These are phyloP conservation scores for Emergomyces pasteurianus DNA, from an alignment of 2,329 filamentous ascomycete genomes.

Conservation along the genomic window DNA sequence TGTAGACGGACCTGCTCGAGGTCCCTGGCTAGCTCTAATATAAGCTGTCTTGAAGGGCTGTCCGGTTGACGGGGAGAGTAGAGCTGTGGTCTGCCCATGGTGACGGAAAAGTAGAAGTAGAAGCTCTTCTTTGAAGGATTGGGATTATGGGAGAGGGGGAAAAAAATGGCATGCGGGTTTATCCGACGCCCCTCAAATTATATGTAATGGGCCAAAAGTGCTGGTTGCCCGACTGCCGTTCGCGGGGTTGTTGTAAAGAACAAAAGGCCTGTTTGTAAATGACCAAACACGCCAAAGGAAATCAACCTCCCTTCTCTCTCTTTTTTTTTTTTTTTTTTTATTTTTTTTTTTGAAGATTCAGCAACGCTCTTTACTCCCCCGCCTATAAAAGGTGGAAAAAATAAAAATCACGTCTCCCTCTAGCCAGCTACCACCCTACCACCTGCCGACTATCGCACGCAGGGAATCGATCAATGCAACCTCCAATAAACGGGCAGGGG, in stretches of 20 bases:
- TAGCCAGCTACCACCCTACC: background rate
- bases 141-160: background rate
- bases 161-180: background rate
- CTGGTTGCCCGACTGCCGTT: background rate
- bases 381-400: too few species aligned
- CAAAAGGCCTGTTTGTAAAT: background rate
- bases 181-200: background rate
- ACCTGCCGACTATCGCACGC: background rate
- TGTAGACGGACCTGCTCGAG: slow-evolving; percentile 32
- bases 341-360: background rate
- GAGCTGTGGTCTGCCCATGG: slow-evolving; percentile 19
- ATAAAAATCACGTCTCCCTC: background rate
- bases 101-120: slow-evolving; percentile 5
- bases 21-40: slow-evolving; percentile 29
- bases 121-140: too few species aligned
- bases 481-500: background rate
- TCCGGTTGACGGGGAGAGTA: slow-evolving; percentile 21
- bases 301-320: too few species aligned
- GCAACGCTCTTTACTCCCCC: background rate
- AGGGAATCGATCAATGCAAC: background rate
- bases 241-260: background rate
- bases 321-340: too few species aligned
- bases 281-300: too few species aligned
- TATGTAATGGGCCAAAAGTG: background rate
- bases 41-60: slow-evolving; percentile 29